Base-by-base conservation (phyloP, 148 eudicot genomes). In the Amaranthus palmeri region DNA sequence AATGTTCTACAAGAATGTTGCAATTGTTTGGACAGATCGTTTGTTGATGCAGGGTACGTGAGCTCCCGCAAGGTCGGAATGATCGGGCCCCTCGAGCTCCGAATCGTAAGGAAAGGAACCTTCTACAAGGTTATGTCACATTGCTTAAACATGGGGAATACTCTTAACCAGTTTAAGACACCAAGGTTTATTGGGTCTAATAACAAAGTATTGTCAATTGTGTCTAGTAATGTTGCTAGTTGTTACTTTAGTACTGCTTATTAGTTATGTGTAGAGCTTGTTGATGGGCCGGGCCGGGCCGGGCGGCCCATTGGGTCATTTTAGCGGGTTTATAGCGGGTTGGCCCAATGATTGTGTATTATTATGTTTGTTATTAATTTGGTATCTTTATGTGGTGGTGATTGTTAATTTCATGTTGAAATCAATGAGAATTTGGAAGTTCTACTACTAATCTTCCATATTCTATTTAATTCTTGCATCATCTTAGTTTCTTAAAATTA, bases 141-240 rank as follows among this genome's bases (percentile, higher is more conserved):
- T 75, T 86, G 70, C 47, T 86, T 92, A 50, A 85, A 77, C 56
- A 67, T 86, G 75, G 99, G 99, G 3, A 80, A 77, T 4, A 88
- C 90, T 2, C 83, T 85, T 42, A 96, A 87, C 83, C 99, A 96
- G 83, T 92, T 90, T 80, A 96, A 96, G 81, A 90, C 93, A 0
- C 99, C 99, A 10, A 52, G 99, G 15, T 96, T 87, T 57, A 85
- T 95, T 7, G 86, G 88, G 17, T 65, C 82, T 0, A 73, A 44
- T 3, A 96, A 96, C 48, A 68, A 67, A 0, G 65, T 96, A 47
- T 65, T 92, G 82, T 87, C 87, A 72, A 83, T 96, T 42, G 72
- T 92, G 62, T 66, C 61, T 54, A 70, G 46, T 65, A 86, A 87
- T 81, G 92, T 84, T 60, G 88, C 70, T 6, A 73, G 78, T 78